Percentiles rank a stretch among this genome's conserved stretches.
Conservation (phyloP, 208 protist genomes). For the Trypanosomatidae sp. region DNA sequence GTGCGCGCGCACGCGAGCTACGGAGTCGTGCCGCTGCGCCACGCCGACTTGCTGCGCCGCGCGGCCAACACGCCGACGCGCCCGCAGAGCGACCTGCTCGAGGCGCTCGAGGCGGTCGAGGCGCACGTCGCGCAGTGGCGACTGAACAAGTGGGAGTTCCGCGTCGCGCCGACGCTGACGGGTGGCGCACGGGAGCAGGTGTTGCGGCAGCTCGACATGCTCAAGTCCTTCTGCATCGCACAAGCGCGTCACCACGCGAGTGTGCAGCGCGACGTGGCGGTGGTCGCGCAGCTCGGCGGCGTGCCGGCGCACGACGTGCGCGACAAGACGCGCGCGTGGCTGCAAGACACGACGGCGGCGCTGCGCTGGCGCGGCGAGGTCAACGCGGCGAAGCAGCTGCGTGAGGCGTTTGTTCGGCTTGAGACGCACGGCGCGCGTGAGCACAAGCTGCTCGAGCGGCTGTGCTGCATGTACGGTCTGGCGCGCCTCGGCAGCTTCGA, state of each 20-base stretch:
- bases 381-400: conserved; percentile 60
- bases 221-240: conserved; percentile 42
- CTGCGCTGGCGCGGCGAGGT: conserved; percentile 79
- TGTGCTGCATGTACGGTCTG: conserved; percentile 77
- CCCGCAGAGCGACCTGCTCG: too few relatives aligned
- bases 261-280: conserved; percentile 24
- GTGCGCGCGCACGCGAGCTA: too few relatives aligned
- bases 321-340: conserved; percentile 53
- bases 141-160: conserved; percentile 81
- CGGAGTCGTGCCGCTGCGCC: too few relatives aligned
- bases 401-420: conserved; percentile 73
- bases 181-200: conserved; percentile 29
- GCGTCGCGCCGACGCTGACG: conserved; percentile 37
- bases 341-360: conserved; percentile 59
- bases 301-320: conserved; percentile 21
- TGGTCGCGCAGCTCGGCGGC: conserved; percentile 28
- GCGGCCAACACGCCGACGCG: too few relatives aligned
- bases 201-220: conserved; percentile 40
- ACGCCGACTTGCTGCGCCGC: too few relatives aligned
- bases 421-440: conserved; percentile 59
- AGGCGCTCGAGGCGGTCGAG: conserved; percentile 27
- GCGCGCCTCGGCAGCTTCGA: conserved; percentile 59
- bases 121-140: conserved; percentile 42
- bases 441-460: conserved; percentile 48
- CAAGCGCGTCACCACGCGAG: conserved; percentile 18